Base-by-base conservation (phyloP, 2,329 filamentous ascomycete genomes). In the Sordariomycetes sp. region DNA sequence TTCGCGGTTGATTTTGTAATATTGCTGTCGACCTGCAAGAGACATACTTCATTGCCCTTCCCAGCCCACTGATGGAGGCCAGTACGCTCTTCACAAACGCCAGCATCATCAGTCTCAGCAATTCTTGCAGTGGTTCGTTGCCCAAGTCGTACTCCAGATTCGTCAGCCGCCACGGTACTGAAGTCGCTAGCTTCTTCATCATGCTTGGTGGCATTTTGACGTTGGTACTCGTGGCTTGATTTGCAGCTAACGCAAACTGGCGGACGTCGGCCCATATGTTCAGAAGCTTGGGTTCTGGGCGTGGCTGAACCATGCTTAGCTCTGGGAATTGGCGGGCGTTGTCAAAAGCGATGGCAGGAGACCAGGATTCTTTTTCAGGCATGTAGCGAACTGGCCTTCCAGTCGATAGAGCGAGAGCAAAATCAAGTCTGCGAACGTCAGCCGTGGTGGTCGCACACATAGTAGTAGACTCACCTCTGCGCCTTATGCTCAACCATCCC, bases 221-320 rank as follows among this genome's bases (percentile, higher is more conserved):
- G 5, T 40, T 40, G 2, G 46, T 45, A 14, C 41, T 38, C 3
- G 38, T 39, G 8, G 43, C 42, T 4, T 44, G 31, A 30, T 51
- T 49, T 17, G 45, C 42, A 2, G 41, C 40, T 7, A 23, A 36
- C 1, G 48, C 40, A 21, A 50, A 47, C n/a, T 46, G 41, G 3
- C 33, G 40, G 1, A 53, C 32, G 31, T 50, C 49, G 14, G 39
- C 35, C 42, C 46, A 48, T 8, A 46, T 31, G 18, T 46, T 40
- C 3, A 45, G 14, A 1, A 53, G 38, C 9, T 39, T 40, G 7
- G 34, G 34, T 24, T 51, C 45, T 2, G 32, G 39, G 6, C 10
- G 24, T 6, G 39, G 35, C 6, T 35, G 20, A 11, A 38, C 30
- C 28, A 33, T 33, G 24, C 25, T 29, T 4, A 46, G 26, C 26